These are phyloP conservation scores for Senna siamea DNA, from an alignment of 306 rosid species.

Conservation along the genomic window DNA sequence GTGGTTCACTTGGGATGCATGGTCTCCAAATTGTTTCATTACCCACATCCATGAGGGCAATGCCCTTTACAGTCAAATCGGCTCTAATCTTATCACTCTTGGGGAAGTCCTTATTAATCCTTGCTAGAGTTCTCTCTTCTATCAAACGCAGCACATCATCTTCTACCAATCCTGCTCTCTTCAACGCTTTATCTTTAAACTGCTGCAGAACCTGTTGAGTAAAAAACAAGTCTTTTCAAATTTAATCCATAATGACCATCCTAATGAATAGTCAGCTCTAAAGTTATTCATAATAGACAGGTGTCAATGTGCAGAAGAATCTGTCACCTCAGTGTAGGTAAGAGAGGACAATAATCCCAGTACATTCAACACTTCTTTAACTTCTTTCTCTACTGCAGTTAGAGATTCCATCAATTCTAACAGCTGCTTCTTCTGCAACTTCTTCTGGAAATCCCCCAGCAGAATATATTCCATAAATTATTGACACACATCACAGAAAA, in stretches of 20 bases:
- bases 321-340: conserved; percentile 69
- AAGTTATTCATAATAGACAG: neutral
- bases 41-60: conserved; percentile 89
- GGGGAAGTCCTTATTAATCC: conserved; percentile 69
- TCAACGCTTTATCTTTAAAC: conserved; percentile 77
- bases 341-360: conserved; percentile 68
- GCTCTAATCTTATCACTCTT: conserved; percentile 80
- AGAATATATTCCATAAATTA: conserved; percentile 33
- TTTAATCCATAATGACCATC: neutral
- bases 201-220: conserved; percentile 73
- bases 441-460: conserved; percentile 55
- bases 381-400: conserved; percentile 62
- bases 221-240: conserved; percentile 24
- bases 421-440: conserved; percentile 64
- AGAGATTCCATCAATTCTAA: conserved; percentile 65
- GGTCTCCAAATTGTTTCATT: conserved; percentile 85
- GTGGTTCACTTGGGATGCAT: conserved; percentile 55
- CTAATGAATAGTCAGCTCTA: conserved; percentile 1
- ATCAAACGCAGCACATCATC: conserved; percentile 63
- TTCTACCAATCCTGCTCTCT: conserved; percentile 76
- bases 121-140: conserved; percentile 79
- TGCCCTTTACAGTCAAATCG: conserved; percentile 70
- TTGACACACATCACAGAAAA: neutral
- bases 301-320: conserved; percentile 3
- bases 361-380: conserved; percentile 52